Base-by-base conservation (phyloP, 2,329 filamentous ascomycete genomes). In the Cladosporium cucumerinum region DNA sequence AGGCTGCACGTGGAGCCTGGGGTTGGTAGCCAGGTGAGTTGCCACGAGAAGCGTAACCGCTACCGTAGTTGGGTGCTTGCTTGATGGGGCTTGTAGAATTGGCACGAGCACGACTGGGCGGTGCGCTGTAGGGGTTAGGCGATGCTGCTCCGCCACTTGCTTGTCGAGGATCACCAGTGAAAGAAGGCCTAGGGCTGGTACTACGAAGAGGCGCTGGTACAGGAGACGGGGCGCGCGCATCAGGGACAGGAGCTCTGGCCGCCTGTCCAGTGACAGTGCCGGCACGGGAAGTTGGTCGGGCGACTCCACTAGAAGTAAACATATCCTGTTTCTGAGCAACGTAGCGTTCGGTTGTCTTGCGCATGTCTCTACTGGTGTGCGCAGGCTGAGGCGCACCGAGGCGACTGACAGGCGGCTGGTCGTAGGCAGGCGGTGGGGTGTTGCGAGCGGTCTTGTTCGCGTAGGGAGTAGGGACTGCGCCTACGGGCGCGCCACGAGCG, bases 311-410 rank as follows among this genome's bases (percentile, higher is more conserved):
- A 3, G 66, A 51, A 62, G 79, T 80, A 76, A 96, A 95, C 81
- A 97, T 89, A 72, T 85, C 92, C 51, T 92, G 86, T 2, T 91
- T 92, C 77, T 97, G 91, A 54, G 88, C 87, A 25, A 90, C 87
- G 73, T 94, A 97, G 77, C 93, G 93, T 72, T 96, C 90, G 0
- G 93, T 95, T 4, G 93, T 92, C 77, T 96, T 91, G 74, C 97
- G 92, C 96, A 99, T 99, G 57, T 95, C 92, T 68, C 90, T 91
- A 4, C 92, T 91, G 0, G 96, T 99, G 66, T 96, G 92, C 1
- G 95, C 95, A 2, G 94, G 93, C 65, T 94, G 89, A 1, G 95
- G 96, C 14, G 94, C 91, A 62, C 93, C 95, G 4, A 98, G 84
- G 65, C 91, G 86, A 74, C 90, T 91, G 54, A 92, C 85, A 58